Evolutionary conservation across 345 rosid genomes (phyloP).

Genomic region (Citrus mangshanensis): DNA sequence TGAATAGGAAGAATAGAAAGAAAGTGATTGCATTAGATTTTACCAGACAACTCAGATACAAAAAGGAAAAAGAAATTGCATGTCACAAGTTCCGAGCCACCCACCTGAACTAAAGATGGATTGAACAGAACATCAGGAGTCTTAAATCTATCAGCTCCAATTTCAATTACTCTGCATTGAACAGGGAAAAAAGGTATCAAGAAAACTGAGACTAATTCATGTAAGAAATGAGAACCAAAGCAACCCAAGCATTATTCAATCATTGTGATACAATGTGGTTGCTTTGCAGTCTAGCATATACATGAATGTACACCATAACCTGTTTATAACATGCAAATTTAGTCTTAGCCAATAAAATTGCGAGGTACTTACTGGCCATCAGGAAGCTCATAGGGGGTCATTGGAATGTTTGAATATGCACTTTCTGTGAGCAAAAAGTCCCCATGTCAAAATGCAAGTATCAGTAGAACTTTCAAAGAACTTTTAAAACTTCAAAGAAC

Average conservation of each 20-base stretch:
- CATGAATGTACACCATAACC: not conserved
- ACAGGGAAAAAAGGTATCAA: slow-evolving; percentile 10
- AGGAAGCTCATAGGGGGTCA: slow-evolving; percentile 97
- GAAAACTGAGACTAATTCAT: not conserved
- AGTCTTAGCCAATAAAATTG: not conserved
- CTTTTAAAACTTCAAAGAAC: not conserved
- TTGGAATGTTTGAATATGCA: slow-evolving; percentile 93
- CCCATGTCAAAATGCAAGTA: slow-evolving; percentile 13
- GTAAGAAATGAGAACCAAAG: not conserved
- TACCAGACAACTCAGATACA: not conserved
- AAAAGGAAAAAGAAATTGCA: slow-evolving; percentile 3
- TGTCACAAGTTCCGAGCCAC: slow-evolving; percentile 8
- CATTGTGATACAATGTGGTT: not conserved
- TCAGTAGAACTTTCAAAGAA: not conserved
- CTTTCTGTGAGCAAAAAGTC: slow-evolving; percentile 48
- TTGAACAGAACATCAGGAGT: slow-evolving; percentile 94
- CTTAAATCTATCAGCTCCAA: slow-evolving; percentile 97
- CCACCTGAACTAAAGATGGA: slow-evolving; percentile 81
- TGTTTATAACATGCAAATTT: slow-evolving; percentile 2
- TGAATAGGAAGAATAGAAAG: not conserved
- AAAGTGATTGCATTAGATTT: not conserved
- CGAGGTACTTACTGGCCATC: slow-evolving; percentile 93
- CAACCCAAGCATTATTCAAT: not conserved
- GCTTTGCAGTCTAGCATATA: not conserved
- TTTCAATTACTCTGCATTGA: slow-evolving; percentile 80